Base-by-base conservation (phyloP, 2,329 filamentous ascomycete genomes). In the Aureobasidium sp. region DNA sequence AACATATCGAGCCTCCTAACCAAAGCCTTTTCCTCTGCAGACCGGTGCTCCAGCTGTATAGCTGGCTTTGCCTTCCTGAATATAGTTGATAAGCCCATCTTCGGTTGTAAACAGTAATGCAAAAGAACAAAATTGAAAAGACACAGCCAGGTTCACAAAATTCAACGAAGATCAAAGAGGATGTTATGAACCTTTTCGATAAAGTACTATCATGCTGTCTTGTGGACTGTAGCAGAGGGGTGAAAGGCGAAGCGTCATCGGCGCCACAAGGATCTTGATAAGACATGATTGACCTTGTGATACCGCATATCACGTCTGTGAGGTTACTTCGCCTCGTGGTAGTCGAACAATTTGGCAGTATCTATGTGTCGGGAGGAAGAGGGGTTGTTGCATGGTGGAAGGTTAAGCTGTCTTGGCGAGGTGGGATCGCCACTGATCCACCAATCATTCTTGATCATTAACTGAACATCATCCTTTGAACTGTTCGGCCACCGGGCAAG, bases 1-100 rank as follows among this genome's bases (percentile, higher is more conserved):
- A 75, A 75, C 10, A 72, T 67, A 61, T 77, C 75, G 9, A 76
- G 70, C 26, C 72, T 70, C 36, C 71, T 69, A 9, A 77, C 73
- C 17, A 77, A 68, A 8, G 69, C 70, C 63, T 69, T 71, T 64
- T 77, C 75, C 48, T 73, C 73, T 27, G 70, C 64, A 10, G 66
- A 67, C 41, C 67, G 65, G 51, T 67, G 65, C 52, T 67, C 60
- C 15, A 27, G 17, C n/a, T 62, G 32, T 17, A 57, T 27, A 32
- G 34, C 41, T 17, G 60, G 60, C 37, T 47, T 47, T 5, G 60
- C 60, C 32, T 43, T 50, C 26, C 50, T 62, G 20, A 62, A 48
- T 3, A 41, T 29, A n/a, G 43, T 15, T 26, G 32, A 62, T 50
- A 62, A 62, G 36, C 50, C 60, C 60, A 62, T 62, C 2, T 26